phyloP scores from a whole-genome alignment of 2,329 filamentous ascomycete genomes.

The Xylaria hypoxylon region DNA sequence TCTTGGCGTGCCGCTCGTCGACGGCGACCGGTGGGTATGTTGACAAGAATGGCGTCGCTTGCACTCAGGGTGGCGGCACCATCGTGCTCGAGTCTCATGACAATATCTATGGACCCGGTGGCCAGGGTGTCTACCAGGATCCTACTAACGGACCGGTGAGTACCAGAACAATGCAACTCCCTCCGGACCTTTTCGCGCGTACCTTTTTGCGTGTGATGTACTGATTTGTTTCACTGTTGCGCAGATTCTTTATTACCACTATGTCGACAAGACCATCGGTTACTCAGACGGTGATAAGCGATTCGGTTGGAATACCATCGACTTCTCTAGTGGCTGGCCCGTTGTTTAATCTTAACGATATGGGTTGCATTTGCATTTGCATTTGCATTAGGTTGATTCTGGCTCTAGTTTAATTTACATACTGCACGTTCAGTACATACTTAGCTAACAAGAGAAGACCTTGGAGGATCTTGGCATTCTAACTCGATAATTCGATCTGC shows the following conservation, averaged over 20 bases:
- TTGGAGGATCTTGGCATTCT: not conserved
- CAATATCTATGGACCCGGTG: constrained; percentile 73
- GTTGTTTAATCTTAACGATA: constrained; percentile 40
- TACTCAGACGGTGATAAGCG: constrained; percentile 57
- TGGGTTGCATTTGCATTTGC: no score
- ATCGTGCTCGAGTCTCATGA: constrained; percentile 70
- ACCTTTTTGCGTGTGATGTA: not conserved
- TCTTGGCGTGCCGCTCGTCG: constrained; percentile 68
- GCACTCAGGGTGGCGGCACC: constrained; percentile 63
- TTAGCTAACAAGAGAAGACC: not conserved
- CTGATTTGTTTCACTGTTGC: constrained; percentile 1
- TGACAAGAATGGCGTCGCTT: constrained; percentile 43
- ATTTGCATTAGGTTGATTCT: not conserved
- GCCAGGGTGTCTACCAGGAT: constrained; percentile 61
- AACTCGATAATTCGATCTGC: not conserved
- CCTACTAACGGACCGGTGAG: constrained; percentile 48
- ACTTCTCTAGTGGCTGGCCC: constrained; percentile 64
- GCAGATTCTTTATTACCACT: constrained; percentile 61
- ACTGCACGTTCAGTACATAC: not conserved
- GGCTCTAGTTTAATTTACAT: not conserved
- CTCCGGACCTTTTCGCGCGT: not conserved
- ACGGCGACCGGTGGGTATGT: constrained; percentile 62
- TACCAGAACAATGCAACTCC: constrained; percentile 10
- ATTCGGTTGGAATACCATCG: constrained; percentile 64
- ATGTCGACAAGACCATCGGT: constrained; percentile 53